A percentile compares a stretch with the other conserved stretches of the same genome.
phyloP scores from a whole-genome alignment of 768 basidiomycete genomes.

The Gloeopeniophorella convolvens region DNA sequence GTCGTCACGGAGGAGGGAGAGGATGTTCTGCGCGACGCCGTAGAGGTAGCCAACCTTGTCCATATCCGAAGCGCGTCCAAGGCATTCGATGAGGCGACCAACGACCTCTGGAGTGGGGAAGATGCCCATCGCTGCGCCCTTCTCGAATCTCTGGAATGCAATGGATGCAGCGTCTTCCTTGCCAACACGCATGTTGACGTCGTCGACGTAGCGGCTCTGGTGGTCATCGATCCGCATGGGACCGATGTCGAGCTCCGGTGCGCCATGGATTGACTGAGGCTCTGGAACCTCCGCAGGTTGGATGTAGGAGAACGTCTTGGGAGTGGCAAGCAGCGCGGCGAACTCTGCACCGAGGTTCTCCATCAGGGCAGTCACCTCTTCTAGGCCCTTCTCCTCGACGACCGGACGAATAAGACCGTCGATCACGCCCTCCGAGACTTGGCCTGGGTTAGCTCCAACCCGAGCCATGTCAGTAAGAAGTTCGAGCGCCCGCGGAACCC shows the following conservation, averaged over 20 bases:
- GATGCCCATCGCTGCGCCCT: conserved; percentile 36
- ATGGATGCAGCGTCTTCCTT: conserved; percentile 26
- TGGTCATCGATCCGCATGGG: conserved; percentile 23
- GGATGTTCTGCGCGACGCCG: conserved; percentile 53
- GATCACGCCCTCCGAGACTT: conserved; percentile 6
- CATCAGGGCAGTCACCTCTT: conserved; percentile 7
- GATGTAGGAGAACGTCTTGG: background rate
- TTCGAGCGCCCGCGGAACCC: conserved; percentile 17
- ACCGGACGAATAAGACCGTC: conserved; percentile 9
- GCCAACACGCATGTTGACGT: conserved; percentile 19
- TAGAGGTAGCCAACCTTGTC: conserved; percentile 64
- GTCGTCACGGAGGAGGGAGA: conserved; percentile 39
- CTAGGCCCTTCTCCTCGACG: conserved; percentile 8
- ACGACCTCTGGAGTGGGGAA: conserved; percentile 49
- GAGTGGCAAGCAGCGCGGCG: conserved; percentile 28
- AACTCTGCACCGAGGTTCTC: conserved; percentile 29
- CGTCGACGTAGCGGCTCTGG: conserved; percentile 29
- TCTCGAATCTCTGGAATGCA: conserved; percentile 46
- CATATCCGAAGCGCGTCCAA: conserved; percentile 58
- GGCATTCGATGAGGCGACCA: conserved; percentile 55
- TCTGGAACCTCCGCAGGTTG: conserved; percentile 13
- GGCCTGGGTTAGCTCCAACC: conserved; percentile 1
- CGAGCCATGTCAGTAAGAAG: conserved; percentile 17
- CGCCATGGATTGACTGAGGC: conserved; percentile 1
- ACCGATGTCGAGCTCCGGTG: background rate